Percentiles rank a stretch among this genome's conserved stretches.
Evolutionary conservation across 2,329 filamentous ascomycete genomes (phyloP).

Genomic region (Pseudomassariella vexata): DNA sequence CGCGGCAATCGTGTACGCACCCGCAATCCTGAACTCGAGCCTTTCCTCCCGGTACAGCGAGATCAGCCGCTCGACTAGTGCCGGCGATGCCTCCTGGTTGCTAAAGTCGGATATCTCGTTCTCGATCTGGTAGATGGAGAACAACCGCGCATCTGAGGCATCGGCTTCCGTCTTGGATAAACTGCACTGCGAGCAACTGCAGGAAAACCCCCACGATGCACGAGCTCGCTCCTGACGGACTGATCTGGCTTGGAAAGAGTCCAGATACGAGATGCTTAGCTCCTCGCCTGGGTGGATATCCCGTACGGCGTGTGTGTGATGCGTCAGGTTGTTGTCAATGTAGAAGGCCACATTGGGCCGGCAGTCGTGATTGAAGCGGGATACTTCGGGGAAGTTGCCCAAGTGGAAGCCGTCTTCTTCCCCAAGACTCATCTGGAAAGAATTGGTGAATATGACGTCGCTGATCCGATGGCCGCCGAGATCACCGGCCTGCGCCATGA

Average conservation of each 20-base stretch:
- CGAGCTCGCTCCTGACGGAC: constrained; percentile 23
- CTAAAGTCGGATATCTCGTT: constrained; percentile 10
- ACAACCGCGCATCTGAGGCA: constrained; percentile 24
- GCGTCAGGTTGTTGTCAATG: constrained; percentile 28
- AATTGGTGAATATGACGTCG: constrained; percentile 20
- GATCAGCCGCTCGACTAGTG: constrained; percentile 25
- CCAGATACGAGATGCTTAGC: constrained; percentile 34
- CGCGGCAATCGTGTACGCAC: constrained; percentile 31
- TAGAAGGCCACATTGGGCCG: constrained; percentile 29
- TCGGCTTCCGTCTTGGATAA: constrained; percentile 13
- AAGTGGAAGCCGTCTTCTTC: constrained; percentile 11
- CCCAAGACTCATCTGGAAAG: constrained; percentile 16
- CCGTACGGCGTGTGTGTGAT: constrained; percentile 29
- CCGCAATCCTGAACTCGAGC: constrained; percentile 30
- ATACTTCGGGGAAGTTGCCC: constrained; percentile 30
- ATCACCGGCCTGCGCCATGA: constrained; percentile 14
- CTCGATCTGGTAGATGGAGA: constrained; percentile 24
- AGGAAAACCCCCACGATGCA: constrained; percentile 32
- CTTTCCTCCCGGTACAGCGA: constrained; percentile 27
- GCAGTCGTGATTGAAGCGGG: constrained; percentile 34
- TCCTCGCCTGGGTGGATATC: constrained; percentile 28
- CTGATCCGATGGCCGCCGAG: constrained; percentile 16
- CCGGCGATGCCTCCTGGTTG: constrained; percentile 11
- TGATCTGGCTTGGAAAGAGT: constrained; percentile 23
- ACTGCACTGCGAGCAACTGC: constrained; percentile 29